phyloP scores from a whole-genome alignment of 1,284 basidiomycete genomes.

The Ustilago shanxiensis region DNA sequence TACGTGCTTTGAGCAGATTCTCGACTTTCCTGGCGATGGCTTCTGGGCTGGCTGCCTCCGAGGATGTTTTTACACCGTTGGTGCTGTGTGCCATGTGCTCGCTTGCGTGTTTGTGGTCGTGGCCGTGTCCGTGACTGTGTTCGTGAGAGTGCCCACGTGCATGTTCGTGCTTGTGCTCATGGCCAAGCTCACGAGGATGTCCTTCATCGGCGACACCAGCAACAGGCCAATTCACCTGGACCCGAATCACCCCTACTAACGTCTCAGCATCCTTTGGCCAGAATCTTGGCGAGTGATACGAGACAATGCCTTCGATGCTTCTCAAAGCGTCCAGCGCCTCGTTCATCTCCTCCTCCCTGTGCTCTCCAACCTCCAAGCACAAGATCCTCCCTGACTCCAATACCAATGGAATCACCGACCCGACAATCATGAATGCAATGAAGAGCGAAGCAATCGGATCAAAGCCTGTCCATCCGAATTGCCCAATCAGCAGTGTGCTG shows the following conservation, averaged over 20 bases:
- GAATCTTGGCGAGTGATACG: conserved; percentile 85
- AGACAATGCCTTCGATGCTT: conserved; percentile 78
- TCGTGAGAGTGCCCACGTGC: too few relatives aligned
- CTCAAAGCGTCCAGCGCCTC: conserved; percentile 82
- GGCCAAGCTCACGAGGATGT: background rate
- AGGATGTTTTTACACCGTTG: background rate
- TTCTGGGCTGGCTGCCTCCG: conserved; percentile 39
- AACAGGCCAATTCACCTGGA: conserved; percentile 72
- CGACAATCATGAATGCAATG: conserved; percentile 93
- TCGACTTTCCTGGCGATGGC: conserved; percentile 51
- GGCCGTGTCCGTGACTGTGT: conserved; percentile 26
- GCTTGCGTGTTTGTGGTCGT: conserved; percentile 71
- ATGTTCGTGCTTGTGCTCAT: conserved; percentile 7
- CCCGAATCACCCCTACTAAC: conserved; percentile 83
- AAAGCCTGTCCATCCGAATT: conserved; percentile 99
- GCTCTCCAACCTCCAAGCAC: conserved; percentile 83
- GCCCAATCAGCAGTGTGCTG: conserved; percentile 93
- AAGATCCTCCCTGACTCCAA: conserved; percentile 91
- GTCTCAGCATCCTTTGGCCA: conserved; percentile 94
- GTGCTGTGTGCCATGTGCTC: conserved; percentile 3
- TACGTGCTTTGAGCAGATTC: conserved; percentile 47
- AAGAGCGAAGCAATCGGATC: conserved; percentile 98
- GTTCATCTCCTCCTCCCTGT: conserved; percentile 78
- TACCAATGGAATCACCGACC: conserved; percentile 93
- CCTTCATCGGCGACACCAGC: conserved; percentile 71